Evolutionary conservation across 768 basidiomycete genomes (phyloP).

Genomic region (Mycena floridula): DNA sequence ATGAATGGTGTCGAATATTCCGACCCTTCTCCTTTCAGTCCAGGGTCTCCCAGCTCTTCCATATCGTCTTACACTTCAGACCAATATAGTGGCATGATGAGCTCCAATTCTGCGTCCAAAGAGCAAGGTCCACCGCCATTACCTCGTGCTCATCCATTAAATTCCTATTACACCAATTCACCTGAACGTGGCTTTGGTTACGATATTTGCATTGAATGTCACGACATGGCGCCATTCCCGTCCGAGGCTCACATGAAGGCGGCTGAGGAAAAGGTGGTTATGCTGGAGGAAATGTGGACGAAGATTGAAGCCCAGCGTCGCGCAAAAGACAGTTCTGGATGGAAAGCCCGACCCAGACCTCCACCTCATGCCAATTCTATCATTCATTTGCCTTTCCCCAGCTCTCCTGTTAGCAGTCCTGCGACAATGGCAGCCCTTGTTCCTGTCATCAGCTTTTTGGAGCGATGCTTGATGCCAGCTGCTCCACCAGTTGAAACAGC

Average conservation of each 20-base stretch:
- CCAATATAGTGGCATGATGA: too few species aligned
- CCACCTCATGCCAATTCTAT: slow-evolving; percentile 68
- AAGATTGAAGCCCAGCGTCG: slow-evolving; percentile 22
- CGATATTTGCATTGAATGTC: slow-evolving; percentile 85
- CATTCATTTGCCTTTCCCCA: slow-evolving; percentile 72
- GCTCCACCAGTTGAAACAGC: slow-evolving; percentile 3
- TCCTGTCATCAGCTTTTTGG: slow-evolving; percentile 62
- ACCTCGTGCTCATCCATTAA: slow-evolving; percentile 1
- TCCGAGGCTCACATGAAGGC: slow-evolving; percentile 57
- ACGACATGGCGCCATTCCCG: slow-evolving; percentile 75
- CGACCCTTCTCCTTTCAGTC: neutral
- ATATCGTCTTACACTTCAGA: too few species aligned
- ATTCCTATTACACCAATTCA: slow-evolving; percentile 26
- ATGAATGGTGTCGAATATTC: neutral
- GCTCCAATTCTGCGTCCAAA: neutral
- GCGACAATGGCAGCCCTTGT: slow-evolving; percentile 52
- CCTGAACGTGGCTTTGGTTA: slow-evolving; percentile 51
- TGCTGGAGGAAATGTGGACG: slow-evolving; percentile 62
- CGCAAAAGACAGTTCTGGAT: slow-evolving; percentile 8
- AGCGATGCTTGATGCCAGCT: slow-evolving; percentile 57
- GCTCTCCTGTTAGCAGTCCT: slow-evolving; percentile 50
- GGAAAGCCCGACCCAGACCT: slow-evolving; percentile 38
- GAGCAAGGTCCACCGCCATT: neutral
- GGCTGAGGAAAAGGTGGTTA: slow-evolving; percentile 68
- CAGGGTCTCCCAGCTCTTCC: neutral